Conservation (phyloP, 805 yeast species). For the Candida nanaspora region DNA sequence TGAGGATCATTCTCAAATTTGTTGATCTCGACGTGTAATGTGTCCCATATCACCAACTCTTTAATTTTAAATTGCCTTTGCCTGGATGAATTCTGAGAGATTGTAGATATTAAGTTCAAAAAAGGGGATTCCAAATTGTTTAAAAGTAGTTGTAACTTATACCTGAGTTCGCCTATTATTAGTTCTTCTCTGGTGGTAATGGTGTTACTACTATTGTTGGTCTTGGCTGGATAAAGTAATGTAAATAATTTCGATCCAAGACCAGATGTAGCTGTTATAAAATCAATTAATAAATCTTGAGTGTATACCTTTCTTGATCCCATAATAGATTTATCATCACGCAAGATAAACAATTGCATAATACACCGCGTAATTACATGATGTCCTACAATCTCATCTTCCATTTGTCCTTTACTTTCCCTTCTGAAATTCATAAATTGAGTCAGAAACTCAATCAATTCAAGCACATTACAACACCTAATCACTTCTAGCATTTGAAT, state of each 20-base stretch:
- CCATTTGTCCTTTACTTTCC: constrained; percentile 7
- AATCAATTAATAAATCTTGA: constrained; percentile 29
- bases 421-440: constrained; percentile 19
- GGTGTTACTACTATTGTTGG: no score
- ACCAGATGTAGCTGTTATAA: constrained; percentile 38
- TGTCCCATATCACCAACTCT: constrained; percentile 59
- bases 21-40: constrained; percentile 72
- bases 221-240: no score
- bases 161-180: not conserved
- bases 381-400: constrained; percentile 24
- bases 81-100: constrained; percentile 67
- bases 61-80: constrained; percentile 70
- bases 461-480: constrained; percentile 20
- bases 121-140: constrained; percentile 41
- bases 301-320: constrained; percentile 37
- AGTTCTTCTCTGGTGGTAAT: not conserved
- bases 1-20: constrained; percentile 40
- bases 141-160: constrained; percentile 22
- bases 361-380: constrained; percentile 55
- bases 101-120: constrained; percentile 35
- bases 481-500: constrained; percentile 25
- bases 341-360: constrained; percentile 51
- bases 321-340: constrained; percentile 54
- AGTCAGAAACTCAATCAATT: constrained; percentile 18
- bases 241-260: constrained; percentile 26